A percentile compares a stretch with the other conserved stretches of the same genome.
Conservation (phyloP, 768 basidiomycete genomes). For the Leucogyrophana mollusca region DNA sequence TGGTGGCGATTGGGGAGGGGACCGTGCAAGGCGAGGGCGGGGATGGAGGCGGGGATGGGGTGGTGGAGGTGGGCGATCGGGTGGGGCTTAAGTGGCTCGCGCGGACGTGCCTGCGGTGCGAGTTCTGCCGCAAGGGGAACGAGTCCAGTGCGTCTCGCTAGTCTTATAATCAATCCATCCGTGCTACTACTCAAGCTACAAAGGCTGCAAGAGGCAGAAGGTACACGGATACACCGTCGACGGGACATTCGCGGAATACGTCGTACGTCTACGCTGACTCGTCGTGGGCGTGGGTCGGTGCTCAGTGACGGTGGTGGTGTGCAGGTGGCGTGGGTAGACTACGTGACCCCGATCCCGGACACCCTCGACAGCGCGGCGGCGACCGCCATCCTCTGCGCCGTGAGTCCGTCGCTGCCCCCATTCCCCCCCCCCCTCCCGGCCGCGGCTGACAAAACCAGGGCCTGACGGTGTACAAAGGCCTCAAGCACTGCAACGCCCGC, state of each 20-base stretch:
- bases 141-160: constrained; percentile 27
- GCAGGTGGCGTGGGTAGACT: constrained; percentile 32
- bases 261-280: no score
- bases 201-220: constrained; percentile 10
- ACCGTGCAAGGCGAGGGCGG: constrained; percentile 27
- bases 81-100: constrained; percentile 47
- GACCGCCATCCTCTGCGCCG: constrained; percentile 44
- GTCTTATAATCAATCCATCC: background rate
- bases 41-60: constrained; percentile 27
- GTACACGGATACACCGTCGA: constrained; percentile 38
- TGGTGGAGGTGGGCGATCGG: constrained; percentile 35
- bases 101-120: constrained; percentile 37
- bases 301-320: no score
- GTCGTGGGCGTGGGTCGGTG: no score
- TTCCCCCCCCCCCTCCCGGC: background rate
- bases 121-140: constrained; percentile 36
- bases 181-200: background rate
- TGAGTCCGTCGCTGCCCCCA: constrained; percentile 6
- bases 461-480: constrained; percentile 45
- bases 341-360: constrained; percentile 46
- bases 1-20: constrained; percentile 43
- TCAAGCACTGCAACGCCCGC: constrained; percentile 34
- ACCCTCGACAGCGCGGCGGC: constrained; percentile 38
- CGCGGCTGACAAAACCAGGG: no score
- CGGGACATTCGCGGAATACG: constrained; percentile 44